phyloP scores from a whole-genome alignment of 75 land plant species.

The Picea glauca region DNA sequence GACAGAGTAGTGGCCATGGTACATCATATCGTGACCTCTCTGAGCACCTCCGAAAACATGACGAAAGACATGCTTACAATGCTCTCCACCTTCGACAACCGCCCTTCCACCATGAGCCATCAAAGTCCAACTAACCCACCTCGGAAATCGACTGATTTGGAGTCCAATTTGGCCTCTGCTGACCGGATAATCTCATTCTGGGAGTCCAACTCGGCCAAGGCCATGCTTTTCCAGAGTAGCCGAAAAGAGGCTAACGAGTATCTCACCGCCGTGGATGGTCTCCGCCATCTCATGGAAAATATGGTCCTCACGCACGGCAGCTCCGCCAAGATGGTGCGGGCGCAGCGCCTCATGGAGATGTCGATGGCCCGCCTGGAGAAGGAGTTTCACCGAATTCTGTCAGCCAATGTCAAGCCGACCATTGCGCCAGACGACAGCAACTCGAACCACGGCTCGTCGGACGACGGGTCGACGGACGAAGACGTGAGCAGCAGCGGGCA shows the following conservation, averaged over 20 bases:
- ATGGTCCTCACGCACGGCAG: slow-evolving; percentile 5
- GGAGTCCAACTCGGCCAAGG: too few species aligned
- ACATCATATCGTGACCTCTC: too few species aligned
- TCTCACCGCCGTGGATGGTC: slow-evolving; percentile 21
- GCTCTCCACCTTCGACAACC: too few species aligned
- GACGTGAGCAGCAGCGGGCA: neutral
- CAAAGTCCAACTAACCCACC: too few species aligned
- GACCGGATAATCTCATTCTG: too few species aligned
- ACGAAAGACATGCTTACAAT: too few species aligned
- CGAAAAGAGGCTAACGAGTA: slow-evolving; percentile 23
- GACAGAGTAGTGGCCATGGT: too few species aligned
- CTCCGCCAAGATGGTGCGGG: slow-evolving; percentile 31
- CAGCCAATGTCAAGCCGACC: slow-evolving; percentile 17
- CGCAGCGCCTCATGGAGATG: slow-evolving; percentile 54
- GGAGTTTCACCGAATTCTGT: slow-evolving; percentile 56
- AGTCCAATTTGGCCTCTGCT: too few species aligned
- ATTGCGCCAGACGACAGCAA: neutral
- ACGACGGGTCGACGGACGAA: neutral
- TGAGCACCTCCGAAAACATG: too few species aligned
- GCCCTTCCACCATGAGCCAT: too few species aligned
- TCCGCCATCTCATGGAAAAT: slow-evolving; percentile 33
- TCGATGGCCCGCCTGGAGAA: slow-evolving; percentile 64
- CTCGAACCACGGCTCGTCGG: neutral
- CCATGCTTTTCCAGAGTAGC: too few species aligned
- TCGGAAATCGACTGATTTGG: too few species aligned